Evolutionary conservation across 768 basidiomycete species (phyloP), one percentile per base, ranked within the genome.

Genomic region (Lactarius akahatsu): DNA sequence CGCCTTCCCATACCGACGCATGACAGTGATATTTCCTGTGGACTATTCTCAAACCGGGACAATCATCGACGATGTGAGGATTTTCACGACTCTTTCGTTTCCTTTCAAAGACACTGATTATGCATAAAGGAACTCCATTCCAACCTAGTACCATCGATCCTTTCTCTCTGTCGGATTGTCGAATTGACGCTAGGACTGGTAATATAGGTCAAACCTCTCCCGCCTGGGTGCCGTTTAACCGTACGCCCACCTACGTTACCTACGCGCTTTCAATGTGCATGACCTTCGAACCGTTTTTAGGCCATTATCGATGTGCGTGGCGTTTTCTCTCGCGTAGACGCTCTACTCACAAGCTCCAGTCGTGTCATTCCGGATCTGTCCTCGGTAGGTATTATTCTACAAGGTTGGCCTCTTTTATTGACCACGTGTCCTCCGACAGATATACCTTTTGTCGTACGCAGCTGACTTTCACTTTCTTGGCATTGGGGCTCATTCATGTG

Each of bases 171-270:
- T 61, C 16, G 13, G 9, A n/a, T 15, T 61, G 20, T 38, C 57
- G 16, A 61, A 52, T 52, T 65, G 34, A 57, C 36, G 26, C 41
- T 40, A 26, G 23, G 50, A 52, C 50, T 52, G 26, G 9, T 55
- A 23, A n/a, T 59, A 18, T 61, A 74, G 73, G 66, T 77, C 32
- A 70, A 68, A 60, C 77, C 81, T 34, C 75, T 85, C 9, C 83
- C 83, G 8, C 70, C 80, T 6, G 83, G 84, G 2, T 84, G 83
- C 66, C 77, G 83, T 28, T 72, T 85, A 61, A 84, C 84, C 4
- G 71, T 72, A 63, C 52, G 71, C 59, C 28, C 54, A 13, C 38
- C 18, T 47, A 3, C 26, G 52, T 41, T 18, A 52, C 55, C 36
- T 55, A 43, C 47, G 26, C 32, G 13, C 32, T 41, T 20, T n/a